Evolutionary conservation across 2,329 filamentous ascomycete genomes (phyloP), one percentile per base, ranked within the genome.

Genomic region (Ramularia endophylla): DNA sequence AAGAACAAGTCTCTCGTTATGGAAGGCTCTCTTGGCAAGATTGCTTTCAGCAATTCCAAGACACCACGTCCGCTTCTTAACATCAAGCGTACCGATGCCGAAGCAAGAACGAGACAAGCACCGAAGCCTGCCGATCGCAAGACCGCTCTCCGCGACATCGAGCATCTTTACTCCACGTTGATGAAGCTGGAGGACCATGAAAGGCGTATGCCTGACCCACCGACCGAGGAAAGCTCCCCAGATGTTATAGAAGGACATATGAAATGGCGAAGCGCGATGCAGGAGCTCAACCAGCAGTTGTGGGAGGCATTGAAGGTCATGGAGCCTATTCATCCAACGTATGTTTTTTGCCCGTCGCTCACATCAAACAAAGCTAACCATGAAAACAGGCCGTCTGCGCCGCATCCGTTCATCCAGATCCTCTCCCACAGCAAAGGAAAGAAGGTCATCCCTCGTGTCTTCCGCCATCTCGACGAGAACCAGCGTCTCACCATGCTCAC

Each of bases 41-140:
- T 98, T 43, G 94, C 90, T 0, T 98, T 97, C 69, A 95, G 90
- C 72, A 98, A 98, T 58, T 87, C 92, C 35, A 98, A 97, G 72
- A 95, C 92, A 0, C 92, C 92, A 0, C 92, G 94, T 65, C 88
- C 90, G 12, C 72, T 97, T 43, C 80, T 98, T 36, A 98, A 94
- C 63, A 89, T 98, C 69, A 97, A 95, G 72, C 85, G 89, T 22
- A 74, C 79, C 15, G 89, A 95, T 37, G 71, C 70, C 29, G 77
- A 80, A 32, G 77, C 82, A 39, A 72, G 75, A 19, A 69, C 77
- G 16, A 40, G 50, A 18, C 63, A 65, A 36, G 74, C 68, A 45
- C 67, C 67, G 54, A 63, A 33, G 63, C 52, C 75, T 3, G 78
- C 81, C 38, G 85, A 95, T 58, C 80, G 85, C 48, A 95, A 94